Conservation (phyloP, 1,284 basidiomycete genomes). For the Apiotrichum mycotoxinovorans region DNA sequence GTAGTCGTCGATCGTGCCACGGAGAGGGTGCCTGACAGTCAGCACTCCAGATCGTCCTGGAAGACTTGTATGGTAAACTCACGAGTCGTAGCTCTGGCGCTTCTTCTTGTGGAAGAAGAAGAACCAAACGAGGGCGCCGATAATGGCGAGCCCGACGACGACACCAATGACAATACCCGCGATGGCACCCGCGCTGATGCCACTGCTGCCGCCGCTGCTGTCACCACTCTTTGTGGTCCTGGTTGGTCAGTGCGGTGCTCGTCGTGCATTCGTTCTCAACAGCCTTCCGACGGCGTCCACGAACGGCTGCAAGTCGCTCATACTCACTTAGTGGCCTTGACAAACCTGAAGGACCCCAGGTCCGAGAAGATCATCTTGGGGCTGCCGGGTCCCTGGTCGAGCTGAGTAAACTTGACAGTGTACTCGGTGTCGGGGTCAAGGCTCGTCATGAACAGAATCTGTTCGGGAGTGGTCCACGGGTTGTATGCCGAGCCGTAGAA, state of each 20-base stretch:
- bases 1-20: neutral
- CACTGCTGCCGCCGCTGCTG: neutral
- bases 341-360: neutral
- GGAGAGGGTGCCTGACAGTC: neutral
- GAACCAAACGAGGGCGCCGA: slow-evolving; percentile 29
- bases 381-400: no score
- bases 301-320: no score
- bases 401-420: neutral
- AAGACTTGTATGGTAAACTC: neutral
- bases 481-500: neutral
- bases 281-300: no score
- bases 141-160: slow-evolving; percentile 6
- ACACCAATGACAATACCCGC: slow-evolving; percentile 19
- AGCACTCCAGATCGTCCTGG: neutral
- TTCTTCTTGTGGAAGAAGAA: slow-evolving; percentile 9
- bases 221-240: neutral
- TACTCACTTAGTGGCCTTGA: no score
- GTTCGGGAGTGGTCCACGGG: neutral
- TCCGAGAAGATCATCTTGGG: neutral
- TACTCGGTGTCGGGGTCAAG: neutral
- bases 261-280: neutral
- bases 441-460: neutral
- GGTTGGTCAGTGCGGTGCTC: neutral
- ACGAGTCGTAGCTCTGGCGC: neutral
- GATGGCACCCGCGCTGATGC: slow-evolving; percentile 15